A percentile compares a stretch with the other conserved stretches of the same genome.
phyloP scores from a whole-genome alignment of 345 rosid genomes.

The Linum trigynum region DNA sequence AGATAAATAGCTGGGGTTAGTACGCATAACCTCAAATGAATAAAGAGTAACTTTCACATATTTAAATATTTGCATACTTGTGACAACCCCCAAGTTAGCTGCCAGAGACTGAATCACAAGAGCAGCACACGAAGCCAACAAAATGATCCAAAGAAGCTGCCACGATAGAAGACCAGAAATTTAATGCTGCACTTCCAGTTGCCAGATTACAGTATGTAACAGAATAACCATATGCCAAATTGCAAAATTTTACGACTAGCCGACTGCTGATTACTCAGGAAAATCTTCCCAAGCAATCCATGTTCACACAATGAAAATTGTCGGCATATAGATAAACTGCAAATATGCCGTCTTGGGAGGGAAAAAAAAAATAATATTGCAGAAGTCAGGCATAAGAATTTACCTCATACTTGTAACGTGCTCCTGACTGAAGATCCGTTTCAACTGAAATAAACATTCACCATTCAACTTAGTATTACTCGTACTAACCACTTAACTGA shows the following conservation, averaged over 20 bases:
- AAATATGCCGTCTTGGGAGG: not conserved
- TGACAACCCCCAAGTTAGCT: conserved; percentile 94
- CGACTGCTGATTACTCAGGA: not conserved
- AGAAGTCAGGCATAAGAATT: conserved; percentile 8
- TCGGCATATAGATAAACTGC: not conserved
- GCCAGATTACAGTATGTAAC: not conserved
- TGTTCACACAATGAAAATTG: not conserved
- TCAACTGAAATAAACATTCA: conserved; percentile 54
- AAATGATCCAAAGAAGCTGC: conserved; percentile 90
- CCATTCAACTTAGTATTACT: conserved; percentile 7
- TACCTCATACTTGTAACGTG: conserved; percentile 76
- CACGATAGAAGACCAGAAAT: not conserved
- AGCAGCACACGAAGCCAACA: conserved; percentile 90
- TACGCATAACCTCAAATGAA: not conserved
- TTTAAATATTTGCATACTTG: conserved; percentile 34
- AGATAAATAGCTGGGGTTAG: not conserved
- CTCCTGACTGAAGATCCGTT: conserved; percentile 94
- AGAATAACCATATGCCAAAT: no score
- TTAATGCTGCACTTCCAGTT: no score
- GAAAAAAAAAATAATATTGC: not conserved
- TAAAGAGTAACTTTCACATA: not conserved
- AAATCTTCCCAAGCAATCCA: not conserved
- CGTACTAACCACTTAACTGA: conserved; percentile 6
- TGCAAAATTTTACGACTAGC: not conserved
- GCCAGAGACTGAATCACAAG: conserved; percentile 83